Evolutionary conservation across 192 early-diverging fungal species (phyloP).

Genomic region (Mortierella claussenii): DNA sequence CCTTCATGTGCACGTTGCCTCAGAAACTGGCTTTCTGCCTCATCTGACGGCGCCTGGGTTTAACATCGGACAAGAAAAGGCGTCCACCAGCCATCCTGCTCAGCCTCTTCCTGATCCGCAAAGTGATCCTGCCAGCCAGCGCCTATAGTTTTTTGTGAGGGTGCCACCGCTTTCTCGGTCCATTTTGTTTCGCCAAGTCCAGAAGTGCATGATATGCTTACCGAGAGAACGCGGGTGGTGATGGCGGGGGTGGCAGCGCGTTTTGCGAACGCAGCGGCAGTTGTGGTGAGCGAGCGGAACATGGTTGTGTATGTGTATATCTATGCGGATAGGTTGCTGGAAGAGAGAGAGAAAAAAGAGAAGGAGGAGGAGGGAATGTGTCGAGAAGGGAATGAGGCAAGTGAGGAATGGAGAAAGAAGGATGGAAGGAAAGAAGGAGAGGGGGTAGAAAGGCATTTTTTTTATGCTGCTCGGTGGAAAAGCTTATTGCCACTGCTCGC

Average conservation of each 20-base stretch:
- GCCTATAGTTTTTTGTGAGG: too few species aligned
- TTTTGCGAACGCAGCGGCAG: slow-evolving; percentile 45
- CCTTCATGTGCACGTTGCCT: too few species aligned
- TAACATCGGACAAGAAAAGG: too few species aligned
- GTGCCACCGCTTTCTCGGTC: too few species aligned
- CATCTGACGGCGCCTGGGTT: too few species aligned
- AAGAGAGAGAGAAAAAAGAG: background rate
- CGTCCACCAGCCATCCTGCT: too few species aligned
- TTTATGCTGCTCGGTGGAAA: too few species aligned
- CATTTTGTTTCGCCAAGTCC: too few species aligned
- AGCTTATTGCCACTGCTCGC: too few species aligned
- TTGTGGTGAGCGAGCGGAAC: slow-evolving; percentile 56
- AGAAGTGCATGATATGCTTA: slow-evolving; percentile 8
- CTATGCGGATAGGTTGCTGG: background rate
- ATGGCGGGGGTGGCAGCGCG: slow-evolving; percentile 41
- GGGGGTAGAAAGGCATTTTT: background rate
- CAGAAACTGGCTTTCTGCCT: too few species aligned
- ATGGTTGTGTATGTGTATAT: slow-evolving; percentile 24
- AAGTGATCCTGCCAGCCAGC: too few species aligned
- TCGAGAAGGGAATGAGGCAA: background rate
- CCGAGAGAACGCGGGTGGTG: slow-evolving; percentile 45
- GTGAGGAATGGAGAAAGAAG: background rate
- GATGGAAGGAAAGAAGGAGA: background rate
- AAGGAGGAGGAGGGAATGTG: background rate
- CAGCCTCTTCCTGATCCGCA: too few species aligned